Evolutionary conservation across 768 basidiomycete genomes (phyloP), one percentile per base, ranked within the genome.

Genomic region (Leccinum ochraceum): DNA sequence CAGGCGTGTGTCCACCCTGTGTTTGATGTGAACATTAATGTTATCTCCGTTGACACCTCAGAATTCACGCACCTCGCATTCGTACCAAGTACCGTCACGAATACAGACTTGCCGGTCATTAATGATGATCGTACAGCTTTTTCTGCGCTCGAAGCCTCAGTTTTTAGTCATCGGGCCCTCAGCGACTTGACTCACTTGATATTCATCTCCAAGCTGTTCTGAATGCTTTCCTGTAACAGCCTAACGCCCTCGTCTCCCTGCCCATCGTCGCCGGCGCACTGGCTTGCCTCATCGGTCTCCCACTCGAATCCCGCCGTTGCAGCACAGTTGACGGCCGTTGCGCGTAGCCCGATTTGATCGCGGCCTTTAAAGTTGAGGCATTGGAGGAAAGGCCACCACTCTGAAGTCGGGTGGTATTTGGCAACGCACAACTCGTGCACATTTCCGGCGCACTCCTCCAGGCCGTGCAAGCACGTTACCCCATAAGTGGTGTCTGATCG

Each of bases 61-160:
- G 73, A 65, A 34, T 34, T 58, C 53, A 69, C 82, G 70, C 67
- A 91, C 90, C 75, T 90, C 86, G 71, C 91, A 95, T 51, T 86
- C 75, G 69, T 89, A 86, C 92, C 93, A 94, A 53, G 76, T 81
- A 8, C 79, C 85, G 68, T 95, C 92, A 58, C 87, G 88, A 44
- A 94, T 80, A 68, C 92, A 94, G 14, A 88, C 84, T 63, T 81
- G 76, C 64, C 77, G 79, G 3, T 79, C 81, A 66, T 83, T 88
- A 67, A 98, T 90, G 42, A 93, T 67, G 50, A 98, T 79, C 7
- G 94, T 94, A 77, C 95, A 97, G 70, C 93, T 95, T 76, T 88
- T 94, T 57, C 86, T 90, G 67, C 57, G 42, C 55, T 30, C 58
- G 52, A 61, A 42, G 34, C 54, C 44, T 59, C 44, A 56, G 66